These are phyloP conservation scores for Capronia epimyces DNA, from an alignment of 2,329 filamentous ascomycete genomes.

Conservation along the genomic window DNA sequence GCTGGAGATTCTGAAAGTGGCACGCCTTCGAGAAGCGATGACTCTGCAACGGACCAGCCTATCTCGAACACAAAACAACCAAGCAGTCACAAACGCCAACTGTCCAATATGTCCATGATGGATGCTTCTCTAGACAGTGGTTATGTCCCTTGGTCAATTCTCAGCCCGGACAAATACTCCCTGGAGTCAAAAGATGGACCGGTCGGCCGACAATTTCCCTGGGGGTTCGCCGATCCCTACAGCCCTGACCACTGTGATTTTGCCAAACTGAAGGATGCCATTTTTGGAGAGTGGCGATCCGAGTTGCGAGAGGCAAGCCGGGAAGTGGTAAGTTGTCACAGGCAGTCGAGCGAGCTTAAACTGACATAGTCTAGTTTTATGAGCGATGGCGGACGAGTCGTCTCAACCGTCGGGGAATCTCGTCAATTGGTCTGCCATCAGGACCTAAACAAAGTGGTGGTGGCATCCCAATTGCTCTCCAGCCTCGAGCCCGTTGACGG, in stretches of 20 bases:
- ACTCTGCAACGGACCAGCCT: slow-evolving; percentile 20
- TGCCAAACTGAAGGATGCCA: slow-evolving; percentile 76
- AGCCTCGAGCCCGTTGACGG: slow-evolving; percentile 15
- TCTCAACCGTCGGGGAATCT: slow-evolving; percentile 21
- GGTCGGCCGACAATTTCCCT: slow-evolving; percentile 83
- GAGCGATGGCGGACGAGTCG: slow-evolving; percentile 25
- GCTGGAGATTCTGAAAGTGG: slow-evolving; percentile 31
- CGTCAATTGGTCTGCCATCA: slow-evolving; percentile 17
- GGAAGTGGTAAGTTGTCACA: slow-evolving; percentile 65
- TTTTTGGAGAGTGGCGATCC: slow-evolving; percentile 88
- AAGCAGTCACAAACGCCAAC: slow-evolving; percentile 32
- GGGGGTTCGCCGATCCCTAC: slow-evolving; percentile 94
- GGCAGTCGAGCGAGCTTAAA: slow-evolving; percentile 74
- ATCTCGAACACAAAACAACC: slow-evolving; percentile 18
- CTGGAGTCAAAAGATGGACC: slow-evolving; percentile 48
- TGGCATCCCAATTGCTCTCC: slow-evolving; percentile 18
- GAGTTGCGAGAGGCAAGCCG: slow-evolving; percentile 86
- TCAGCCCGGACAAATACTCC: slow-evolving; percentile 82
- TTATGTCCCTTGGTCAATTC: slow-evolving; percentile 81
- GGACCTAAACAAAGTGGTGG: slow-evolving; percentile 17
- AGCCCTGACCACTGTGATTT: slow-evolving; percentile 92
- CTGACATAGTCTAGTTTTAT: slow-evolving; percentile 31
- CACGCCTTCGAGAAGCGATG: slow-evolving; percentile 29
- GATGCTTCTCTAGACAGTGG: slow-evolving; percentile 24
- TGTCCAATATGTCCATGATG: slow-evolving; percentile 33